Base-by-base conservation (phyloP, 1,139 yeast genomes). In the Suhomyces atakaporum region DNA sequence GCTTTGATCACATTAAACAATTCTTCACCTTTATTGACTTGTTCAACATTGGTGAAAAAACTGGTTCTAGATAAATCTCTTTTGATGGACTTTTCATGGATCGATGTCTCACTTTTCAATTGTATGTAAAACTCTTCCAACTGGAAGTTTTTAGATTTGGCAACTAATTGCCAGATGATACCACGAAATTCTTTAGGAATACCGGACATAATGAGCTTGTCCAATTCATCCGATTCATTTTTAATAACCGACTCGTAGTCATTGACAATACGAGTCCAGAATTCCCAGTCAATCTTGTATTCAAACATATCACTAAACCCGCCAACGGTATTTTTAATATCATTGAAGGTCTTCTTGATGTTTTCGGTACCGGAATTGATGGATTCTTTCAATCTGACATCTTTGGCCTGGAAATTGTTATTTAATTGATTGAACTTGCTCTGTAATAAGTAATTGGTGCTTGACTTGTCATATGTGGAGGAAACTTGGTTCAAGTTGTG, bases 131-230 rank as follows among this genome's bases (percentile, higher is more conserved):
- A 79, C 46, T 84, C 92, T 56, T 88, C 94, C 50, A 88, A 72
- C 35, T 79, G 75, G 26, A 75, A 64, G 29, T 84, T 80, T 53
- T 88, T 89, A 9, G 95, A 83, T 45, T 80, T 79, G n/a, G 96
- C 75, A 37, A 89, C 84, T 35, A 87, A 66, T 60, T 90, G 97
- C 98, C 98, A 92, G 16, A 90, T 75, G 43, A 89, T 80, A 1
- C 96, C 96, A 45, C 97, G 71, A 33, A 92, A 73, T 46, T 85
- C 95, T 37, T 75, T 67, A 9, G 98, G 97, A 32, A 92, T 81
- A 31, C 97, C 97, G 9, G 67, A 65, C 21, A 82, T 74, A 22
- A 92, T 77, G 27, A 83, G 78, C 27, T 63, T 58, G 31, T 82
- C 76, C 43, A 89, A 67, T 45, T 72, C 73, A 10, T 73, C 73